Evolutionary conservation across 23 red algal species (phyloP).

Genomic region (Agarophyton chilense): DNA sequence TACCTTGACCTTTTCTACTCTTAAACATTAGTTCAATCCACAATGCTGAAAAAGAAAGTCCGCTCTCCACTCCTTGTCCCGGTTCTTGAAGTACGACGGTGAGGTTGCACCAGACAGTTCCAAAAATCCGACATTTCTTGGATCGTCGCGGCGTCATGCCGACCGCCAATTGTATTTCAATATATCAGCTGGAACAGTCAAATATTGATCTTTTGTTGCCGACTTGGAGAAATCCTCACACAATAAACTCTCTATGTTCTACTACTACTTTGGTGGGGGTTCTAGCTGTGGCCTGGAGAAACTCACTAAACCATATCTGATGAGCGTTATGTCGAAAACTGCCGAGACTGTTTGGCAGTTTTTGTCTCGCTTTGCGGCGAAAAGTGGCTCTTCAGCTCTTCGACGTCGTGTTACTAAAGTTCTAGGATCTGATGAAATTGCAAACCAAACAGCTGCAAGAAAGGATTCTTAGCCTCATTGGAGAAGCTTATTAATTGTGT

Average conservation of each 20-base stretch:
- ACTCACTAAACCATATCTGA: background rate
- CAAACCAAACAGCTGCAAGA: background rate
- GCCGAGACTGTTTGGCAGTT: background rate
- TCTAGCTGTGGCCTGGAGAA: background rate
- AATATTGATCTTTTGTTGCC: background rate
- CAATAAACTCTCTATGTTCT: background rate
- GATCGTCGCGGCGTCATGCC: background rate
- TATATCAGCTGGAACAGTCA: background rate
- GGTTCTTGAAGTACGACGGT: background rate
- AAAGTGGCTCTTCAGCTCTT: background rate
- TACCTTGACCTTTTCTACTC: background rate
- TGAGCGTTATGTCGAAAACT: background rate
- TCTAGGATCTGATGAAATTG: background rate
- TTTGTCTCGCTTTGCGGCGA: background rate
- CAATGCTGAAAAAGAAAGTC: background rate
- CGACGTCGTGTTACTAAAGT: background rate
- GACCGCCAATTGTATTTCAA: background rate
- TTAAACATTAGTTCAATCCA: background rate
- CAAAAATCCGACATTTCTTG: background rate
- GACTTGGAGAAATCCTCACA: background rate
- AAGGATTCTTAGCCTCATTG: background rate
- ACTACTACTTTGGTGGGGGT: background rate
- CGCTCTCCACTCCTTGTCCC: background rate
- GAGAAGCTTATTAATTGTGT: background rate
- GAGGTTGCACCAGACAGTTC: background rate